These are phyloP conservation scores for Phoma sp. DNA, from an alignment of 2,329 filamentous ascomycete species.

Conservation along the genomic window DNA sequence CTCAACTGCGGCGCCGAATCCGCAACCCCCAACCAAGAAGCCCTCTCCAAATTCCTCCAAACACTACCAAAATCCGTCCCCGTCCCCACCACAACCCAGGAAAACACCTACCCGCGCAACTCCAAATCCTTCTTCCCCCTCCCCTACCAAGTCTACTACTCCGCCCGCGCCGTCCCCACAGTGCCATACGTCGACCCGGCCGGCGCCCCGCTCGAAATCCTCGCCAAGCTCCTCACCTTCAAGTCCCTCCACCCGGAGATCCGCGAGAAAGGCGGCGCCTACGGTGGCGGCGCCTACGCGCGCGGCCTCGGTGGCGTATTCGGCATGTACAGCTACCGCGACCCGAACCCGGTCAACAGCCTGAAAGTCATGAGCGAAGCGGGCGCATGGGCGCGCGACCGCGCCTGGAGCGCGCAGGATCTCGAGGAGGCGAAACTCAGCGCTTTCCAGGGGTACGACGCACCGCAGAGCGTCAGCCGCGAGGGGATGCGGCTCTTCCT, in stretches of 20 bases:
- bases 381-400: slow-evolving; percentile 82
- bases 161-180: slow-evolving; percentile 80
- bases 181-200: slow-evolving; percentile 79
- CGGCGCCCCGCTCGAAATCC: slow-evolving; percentile 82
- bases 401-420: slow-evolving; percentile 81
- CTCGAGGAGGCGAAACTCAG: slow-evolving; percentile 95
- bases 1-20: slow-evolving; percentile 85
- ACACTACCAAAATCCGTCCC: slow-evolving; percentile 57
- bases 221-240: slow-evolving; percentile 91
- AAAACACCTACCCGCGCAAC: slow-evolving; percentile 50
- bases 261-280: slow-evolving; percentile 95
- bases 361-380: slow-evolving; percentile 83
- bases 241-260: slow-evolving; percentile 98
- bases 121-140: slow-evolving; percentile 87
- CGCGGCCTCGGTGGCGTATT: slow-evolving; percentile 83
- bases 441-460: slow-evolving; percentile 90
- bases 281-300: slow-evolving; percentile 88
- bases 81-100: slow-evolving; percentile 38
- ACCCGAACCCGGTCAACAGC: slow-evolving; percentile 91
- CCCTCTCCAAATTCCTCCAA: slow-evolving; percentile 73
- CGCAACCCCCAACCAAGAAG: slow-evolving; percentile 70
- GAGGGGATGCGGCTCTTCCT: slow-evolving; percentile 89
- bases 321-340: slow-evolving; percentile 94
- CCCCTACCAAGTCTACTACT: slow-evolving; percentile 97
- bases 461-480: slow-evolving; percentile 82